Evolutionary conservation across 2,329 filamentous ascomycete species (phyloP), one percentile per base, ranked within the genome.

Genomic region (Cladophialophora exuberans): DNA sequence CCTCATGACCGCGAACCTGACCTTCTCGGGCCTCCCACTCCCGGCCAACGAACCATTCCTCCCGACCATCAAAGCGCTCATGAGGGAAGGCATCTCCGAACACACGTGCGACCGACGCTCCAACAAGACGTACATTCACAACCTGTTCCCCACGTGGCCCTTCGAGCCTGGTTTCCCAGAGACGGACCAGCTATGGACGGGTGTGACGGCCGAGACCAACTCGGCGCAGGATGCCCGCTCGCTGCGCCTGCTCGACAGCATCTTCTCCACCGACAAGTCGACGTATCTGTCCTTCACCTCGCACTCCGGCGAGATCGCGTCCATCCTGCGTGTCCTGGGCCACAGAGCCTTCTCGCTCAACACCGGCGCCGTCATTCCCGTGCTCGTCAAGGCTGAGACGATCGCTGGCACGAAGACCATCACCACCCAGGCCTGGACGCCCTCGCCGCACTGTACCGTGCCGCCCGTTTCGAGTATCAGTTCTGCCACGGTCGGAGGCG

Each of bases 31-130:
- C 0, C 62, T 84, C 3, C 59, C 71, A 0, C 63, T 84, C 17
- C 78, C 80, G 0, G 52, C 62, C 2, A 69, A 72, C 3, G 64
- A 67, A 36, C 76, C 75, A 0, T 86, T 84, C 57, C 64, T 68
- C n/a, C 83, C 83, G 0, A 64, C 75, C 1, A 69, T 86, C 57
- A 85, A 84, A 65, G 83, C 85, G 72, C 69, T 79, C 31, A 72
- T 85, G 33, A 74, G 83, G 10, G 83, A 86, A 69, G 79, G 79
- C 0, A 76, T 84, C 49, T 82, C 81, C 15, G 75, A 81, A 23
- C 83, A 86, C 66, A 86, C 83, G 1, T 86, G 83, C 65, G 82
- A 86, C 67, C 75, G 77, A 11, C 76, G 83, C 7, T 79, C 77
- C 33, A 72, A 68, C 56, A 75, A 72, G 54, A 71, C 77, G 0